Evolutionary conservation across 495 filamentous ascomycete genomes (phyloP).

Genomic region (Daldinia grandis): DNA sequence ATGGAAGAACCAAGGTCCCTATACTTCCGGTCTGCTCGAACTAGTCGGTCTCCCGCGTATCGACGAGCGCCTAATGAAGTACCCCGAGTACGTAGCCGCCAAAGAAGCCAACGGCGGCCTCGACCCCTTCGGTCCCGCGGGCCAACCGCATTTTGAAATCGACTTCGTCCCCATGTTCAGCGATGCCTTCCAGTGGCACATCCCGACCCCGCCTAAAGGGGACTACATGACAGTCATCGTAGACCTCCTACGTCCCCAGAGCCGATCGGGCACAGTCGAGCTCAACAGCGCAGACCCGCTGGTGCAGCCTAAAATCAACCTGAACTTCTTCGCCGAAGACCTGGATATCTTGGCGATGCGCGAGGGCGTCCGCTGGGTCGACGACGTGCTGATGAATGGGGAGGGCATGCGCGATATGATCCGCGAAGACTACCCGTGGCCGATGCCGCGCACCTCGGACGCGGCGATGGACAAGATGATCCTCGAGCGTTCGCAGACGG

Average conservation of each 20-base stretch:
- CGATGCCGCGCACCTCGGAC: constrained; percentile 65
- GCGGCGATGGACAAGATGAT: constrained; percentile 66
- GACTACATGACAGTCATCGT: constrained; percentile 67
- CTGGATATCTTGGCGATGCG: constrained; percentile 66
- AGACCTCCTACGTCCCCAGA: constrained; percentile 65
- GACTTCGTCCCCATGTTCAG: constrained; percentile 70
- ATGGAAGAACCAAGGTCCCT: constrained; percentile 60
- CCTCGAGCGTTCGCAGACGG: constrained; percentile 66
- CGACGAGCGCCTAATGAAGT: constrained; percentile 59
- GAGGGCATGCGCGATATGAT: constrained; percentile 67
- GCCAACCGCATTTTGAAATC: constrained; percentile 71
- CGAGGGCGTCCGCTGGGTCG: constrained; percentile 63
- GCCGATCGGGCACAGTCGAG: constrained; percentile 58
- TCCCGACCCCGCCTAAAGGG: constrained; percentile 58
- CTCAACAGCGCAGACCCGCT: constrained; percentile 62
- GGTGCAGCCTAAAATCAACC: constrained; percentile 64
- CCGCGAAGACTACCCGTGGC: constrained; percentile 63
- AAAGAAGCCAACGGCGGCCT: constrained; percentile 60
- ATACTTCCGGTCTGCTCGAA: constrained; percentile 61
- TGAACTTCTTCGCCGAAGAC: constrained; percentile 66
- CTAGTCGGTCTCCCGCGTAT: constrained; percentile 66
- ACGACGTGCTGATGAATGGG: constrained; percentile 65
- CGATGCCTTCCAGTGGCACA: constrained; percentile 72
- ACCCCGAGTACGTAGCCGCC: constrained; percentile 58
- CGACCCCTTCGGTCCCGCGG: constrained; percentile 66